These are phyloP conservation scores for Aspergillus melleus DNA, from an alignment of 2,329 filamentous ascomycete species.

Conservation along the genomic window DNA sequence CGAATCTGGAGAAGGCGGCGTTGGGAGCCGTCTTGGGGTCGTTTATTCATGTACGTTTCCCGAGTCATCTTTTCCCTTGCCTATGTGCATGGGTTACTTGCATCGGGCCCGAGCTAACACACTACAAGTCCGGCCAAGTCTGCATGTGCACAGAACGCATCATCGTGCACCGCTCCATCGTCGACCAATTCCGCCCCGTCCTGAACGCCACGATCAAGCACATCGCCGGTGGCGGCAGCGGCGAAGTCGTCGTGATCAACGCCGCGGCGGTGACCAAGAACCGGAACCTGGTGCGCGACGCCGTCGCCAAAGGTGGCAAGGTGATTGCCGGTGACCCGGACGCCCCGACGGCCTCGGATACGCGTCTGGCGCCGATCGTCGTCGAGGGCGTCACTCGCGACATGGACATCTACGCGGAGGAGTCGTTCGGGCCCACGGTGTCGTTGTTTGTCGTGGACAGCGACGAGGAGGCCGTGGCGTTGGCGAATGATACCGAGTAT, in stretches of 20 bases:
- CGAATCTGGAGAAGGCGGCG: background rate
- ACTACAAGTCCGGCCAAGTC: background rate
- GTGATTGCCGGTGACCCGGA: background rate
- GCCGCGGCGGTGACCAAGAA: background rate
- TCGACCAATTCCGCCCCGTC: background rate
- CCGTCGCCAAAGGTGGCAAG: background rate
- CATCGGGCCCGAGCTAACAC: background rate
- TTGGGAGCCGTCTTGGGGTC: conserved; percentile 48
- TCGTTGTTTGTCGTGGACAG: conserved; percentile 56
- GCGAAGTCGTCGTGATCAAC: background rate
- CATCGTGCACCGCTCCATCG: background rate
- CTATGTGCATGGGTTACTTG: too few species aligned
- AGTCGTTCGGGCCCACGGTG: conserved; percentile 71
- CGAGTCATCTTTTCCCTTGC: too few species aligned
- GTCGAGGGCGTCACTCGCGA: background rate
- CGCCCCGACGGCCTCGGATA: background rate
- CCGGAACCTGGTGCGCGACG: background rate
- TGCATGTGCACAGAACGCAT: conserved; percentile 30
- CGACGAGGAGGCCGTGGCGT: conserved; percentile 40
- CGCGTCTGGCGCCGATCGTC: background rate
- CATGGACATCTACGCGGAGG: conserved; percentile 37
- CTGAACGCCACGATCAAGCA: background rate
- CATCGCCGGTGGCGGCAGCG: background rate
- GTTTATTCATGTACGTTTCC: conserved; percentile 65
- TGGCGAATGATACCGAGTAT: conserved; percentile 43